These are phyloP conservation scores for Dacryopinax primogenitus DNA, from an alignment of 768 basidiomycete genomes.

Conservation along the genomic window DNA sequence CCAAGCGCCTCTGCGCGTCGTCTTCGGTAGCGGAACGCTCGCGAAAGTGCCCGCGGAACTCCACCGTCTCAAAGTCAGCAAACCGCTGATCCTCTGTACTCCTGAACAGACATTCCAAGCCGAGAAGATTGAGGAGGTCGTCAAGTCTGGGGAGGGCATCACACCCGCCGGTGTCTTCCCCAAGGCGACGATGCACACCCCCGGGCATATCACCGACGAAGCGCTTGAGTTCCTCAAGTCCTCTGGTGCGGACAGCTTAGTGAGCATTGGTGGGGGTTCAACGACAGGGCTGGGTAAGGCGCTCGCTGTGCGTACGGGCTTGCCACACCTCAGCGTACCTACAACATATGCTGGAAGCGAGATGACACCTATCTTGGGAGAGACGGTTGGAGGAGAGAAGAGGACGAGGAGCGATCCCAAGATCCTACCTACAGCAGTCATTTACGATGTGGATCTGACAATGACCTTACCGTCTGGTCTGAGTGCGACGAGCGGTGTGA, in stretches of 20 bases:
- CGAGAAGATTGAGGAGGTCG: constrained; percentile 19
- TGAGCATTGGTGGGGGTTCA: constrained; percentile 31
- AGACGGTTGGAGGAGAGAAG: constrained; percentile 32
- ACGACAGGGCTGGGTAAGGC: constrained; percentile 33
- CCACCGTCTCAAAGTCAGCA: constrained; percentile 24
- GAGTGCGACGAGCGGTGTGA: constrained; percentile 31
- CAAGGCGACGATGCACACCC: constrained; percentile 34
- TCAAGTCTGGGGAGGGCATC: constrained; percentile 16
- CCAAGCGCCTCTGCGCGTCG: constrained; percentile 28
- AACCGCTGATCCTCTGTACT: constrained; percentile 29
- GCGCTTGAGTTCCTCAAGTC: constrained; percentile 23
- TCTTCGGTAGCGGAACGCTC: constrained; percentile 31
- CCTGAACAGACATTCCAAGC: constrained; percentile 26
- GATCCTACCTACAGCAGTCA: constrained; percentile 32
- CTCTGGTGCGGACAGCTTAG: constrained; percentile 28
- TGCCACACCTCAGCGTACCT: constrained; percentile 33
- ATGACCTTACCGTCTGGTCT: constrained; percentile 27
- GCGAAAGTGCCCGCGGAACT: constrained; percentile 26
- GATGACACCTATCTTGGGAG: constrained; percentile 33
- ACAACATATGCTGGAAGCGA: constrained; percentile 34
- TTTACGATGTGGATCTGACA: constrained; percentile 34
- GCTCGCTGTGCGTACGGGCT: constrained; percentile 30
- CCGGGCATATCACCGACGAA: constrained; percentile 29
- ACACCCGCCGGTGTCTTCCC: constrained; percentile 28
- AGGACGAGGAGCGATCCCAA: constrained; percentile 30